These are phyloP conservation scores for Telfairia occidentalis DNA, from an alignment of 331 rosid genomes.

Conservation along the genomic window DNA sequence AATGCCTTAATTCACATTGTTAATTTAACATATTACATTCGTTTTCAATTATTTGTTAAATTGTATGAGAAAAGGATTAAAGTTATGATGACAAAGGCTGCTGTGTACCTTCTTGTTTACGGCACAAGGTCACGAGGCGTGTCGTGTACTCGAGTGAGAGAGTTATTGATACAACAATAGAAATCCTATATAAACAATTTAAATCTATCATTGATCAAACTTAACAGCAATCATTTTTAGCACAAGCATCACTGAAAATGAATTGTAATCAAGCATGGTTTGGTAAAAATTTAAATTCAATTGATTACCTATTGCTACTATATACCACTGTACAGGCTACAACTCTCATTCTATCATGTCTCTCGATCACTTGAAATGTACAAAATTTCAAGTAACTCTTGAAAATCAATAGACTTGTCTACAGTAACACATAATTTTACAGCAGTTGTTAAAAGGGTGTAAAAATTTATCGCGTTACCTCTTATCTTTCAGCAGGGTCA, in stretches of 20 bases:
- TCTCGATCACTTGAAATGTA: conserved; percentile 4
- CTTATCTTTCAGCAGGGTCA: conserved; percentile 1
- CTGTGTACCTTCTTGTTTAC: no score
- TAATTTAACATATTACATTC: no score
- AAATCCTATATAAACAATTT: no score
- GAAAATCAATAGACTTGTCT: neutral
- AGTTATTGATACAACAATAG: no score
- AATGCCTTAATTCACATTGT: neutral
- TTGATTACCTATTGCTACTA: conserved; percentile 11
- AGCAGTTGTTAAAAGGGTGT: neutral
- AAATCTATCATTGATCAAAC: neutral
- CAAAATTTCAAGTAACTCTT: conserved; percentile 7
- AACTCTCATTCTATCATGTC: neutral
- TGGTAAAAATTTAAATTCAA: conserved; percentile 14
- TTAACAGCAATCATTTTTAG: neutral
- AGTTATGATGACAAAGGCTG: no score
- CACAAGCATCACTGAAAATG: neutral
- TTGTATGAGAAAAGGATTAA: no score
- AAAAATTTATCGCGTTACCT: conserved; percentile 5
- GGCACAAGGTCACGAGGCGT: no score
- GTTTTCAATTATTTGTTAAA: no score
- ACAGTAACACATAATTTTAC: neutral
- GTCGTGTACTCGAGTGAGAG: no score
- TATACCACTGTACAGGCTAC: conserved; percentile 13
- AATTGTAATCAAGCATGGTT: neutral